These are phyloP conservation scores for Cladochytrium replicatum DNA, from an alignment of 192 early-diverging fungal species.

Conservation along the genomic window DNA sequence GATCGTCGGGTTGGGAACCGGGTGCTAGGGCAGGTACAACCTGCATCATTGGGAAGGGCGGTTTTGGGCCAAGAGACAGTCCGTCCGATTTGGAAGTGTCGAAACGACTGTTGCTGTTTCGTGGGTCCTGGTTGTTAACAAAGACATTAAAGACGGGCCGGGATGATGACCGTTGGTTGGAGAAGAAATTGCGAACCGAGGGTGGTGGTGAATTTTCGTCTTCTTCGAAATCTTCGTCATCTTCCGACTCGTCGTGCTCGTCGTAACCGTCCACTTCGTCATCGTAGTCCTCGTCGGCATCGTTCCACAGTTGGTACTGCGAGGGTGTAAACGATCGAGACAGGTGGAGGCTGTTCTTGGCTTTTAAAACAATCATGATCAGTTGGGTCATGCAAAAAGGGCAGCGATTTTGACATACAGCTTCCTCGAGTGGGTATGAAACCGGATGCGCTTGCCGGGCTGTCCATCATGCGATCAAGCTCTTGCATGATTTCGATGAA, in stretches of 20 bases:
- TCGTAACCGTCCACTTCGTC: slow-evolving; percentile 28
- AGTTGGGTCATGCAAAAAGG: too few relatives aligned
- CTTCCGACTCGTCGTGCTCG: slow-evolving; percentile 20
- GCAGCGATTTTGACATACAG: slow-evolving; percentile 11
- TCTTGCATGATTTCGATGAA: slow-evolving; percentile 40
- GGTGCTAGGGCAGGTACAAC: too few relatives aligned
- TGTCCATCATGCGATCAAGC: slow-evolving; percentile 4
- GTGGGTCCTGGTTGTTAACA: too few relatives aligned
- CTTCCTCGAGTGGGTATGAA: slow-evolving; percentile 3
- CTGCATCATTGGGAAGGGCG: too few relatives aligned
- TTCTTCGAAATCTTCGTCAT: slow-evolving; percentile 33
- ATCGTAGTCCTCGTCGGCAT: slow-evolving; percentile 23
- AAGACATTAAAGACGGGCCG: too few relatives aligned
- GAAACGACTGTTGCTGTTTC: too few relatives aligned
- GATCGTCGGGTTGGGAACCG: too few relatives aligned
- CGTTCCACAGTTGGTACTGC: slow-evolving; percentile 6
- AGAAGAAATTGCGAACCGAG: slow-evolving; percentile 7
- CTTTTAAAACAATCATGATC: too few relatives aligned
- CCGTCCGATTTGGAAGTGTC: too few relatives aligned
- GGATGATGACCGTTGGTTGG: too few relatives aligned
- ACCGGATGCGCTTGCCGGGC: slow-evolving; percentile 1
- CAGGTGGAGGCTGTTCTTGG: too few relatives aligned
- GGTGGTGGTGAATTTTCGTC: slow-evolving; percentile 4
- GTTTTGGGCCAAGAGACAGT: too few relatives aligned
- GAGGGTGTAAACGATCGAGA: slow-evolving; percentile 12